Evolutionary conservation across 306 rosid genomes (phyloP), one percentile per base, ranked within the genome.

Genomic region (Sindora glabra): DNA sequence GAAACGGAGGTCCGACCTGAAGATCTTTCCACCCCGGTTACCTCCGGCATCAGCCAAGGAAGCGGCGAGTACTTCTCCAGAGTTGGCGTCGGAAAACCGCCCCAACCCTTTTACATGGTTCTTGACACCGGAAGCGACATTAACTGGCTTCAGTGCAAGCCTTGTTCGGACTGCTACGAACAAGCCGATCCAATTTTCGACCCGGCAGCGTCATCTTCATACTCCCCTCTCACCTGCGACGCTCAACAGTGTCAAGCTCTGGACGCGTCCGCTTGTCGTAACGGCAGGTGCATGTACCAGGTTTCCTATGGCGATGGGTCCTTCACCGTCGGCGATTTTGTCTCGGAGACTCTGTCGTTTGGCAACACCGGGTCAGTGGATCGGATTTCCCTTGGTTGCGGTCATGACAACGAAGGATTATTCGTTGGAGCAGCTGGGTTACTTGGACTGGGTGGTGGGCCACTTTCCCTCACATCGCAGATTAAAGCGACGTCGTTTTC

Each of bases 21-120:
- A 61, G 96, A 68, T 7, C 62, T 94, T 15, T 75, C 88, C 0
- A 82, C 94, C 0, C 89, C 99, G 0, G 63, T 89, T 0, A 53
- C 74, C 5, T 94, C 99, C 32, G 99, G 99, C 0, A 22, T 32
- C 3, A 61, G 74, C 18, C 79, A 77, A 30, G 99, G 99, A 3
- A 80, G 89, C 68, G 99, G 99, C n/a, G 97, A 89, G 83, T 94
- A 89, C 73, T 94, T 94, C 78, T 15, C 90, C 2, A 76, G 89
- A 5, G 44, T 94, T 41, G 90, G 87, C 0, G 85, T 94, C 10
- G 99, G 99, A 0, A 48, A 10, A 0, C 99, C 99, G 26, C 38
- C 87, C 0, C 76, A 75, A 57, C 77, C 75, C 0, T 84, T 68
- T 34, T 89, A 73, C 78, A 84, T 94, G 99, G 90, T 79, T 12